Evolutionary conservation across 306 rosid genomes (phyloP).

Genomic region (Quercus aquifolioides): DNA sequence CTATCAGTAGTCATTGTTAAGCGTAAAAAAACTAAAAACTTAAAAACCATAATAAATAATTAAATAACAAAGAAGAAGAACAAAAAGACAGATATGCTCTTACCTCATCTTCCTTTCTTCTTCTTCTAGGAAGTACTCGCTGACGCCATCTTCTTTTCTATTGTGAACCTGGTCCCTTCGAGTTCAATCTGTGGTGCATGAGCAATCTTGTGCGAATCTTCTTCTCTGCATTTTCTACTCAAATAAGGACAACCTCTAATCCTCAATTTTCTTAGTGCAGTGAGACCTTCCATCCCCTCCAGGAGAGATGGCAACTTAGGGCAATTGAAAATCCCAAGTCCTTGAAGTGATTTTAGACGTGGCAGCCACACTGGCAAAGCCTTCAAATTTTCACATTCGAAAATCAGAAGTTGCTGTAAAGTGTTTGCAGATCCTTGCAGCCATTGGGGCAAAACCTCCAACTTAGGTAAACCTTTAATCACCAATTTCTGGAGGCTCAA

Average conservation of each 20-base stretch:
- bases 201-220: neutral
- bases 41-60: too few relatives aligned
- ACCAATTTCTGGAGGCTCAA: neutral
- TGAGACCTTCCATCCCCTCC: neutral
- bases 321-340: neutral
- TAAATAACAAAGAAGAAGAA: too few relatives aligned
- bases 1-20: too few relatives aligned
- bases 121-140: too few relatives aligned
- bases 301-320: conserved; percentile 16
- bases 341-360: neutral
- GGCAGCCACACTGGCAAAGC: conserved; percentile 29
- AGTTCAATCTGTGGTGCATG: neutral
- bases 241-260: neutral
- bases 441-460: neutral
- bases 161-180: too few relatives aligned
- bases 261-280: neutral
- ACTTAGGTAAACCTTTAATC: neutral
- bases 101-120: too few relatives aligned
- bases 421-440: too few relatives aligned
- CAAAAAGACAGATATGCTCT: too few relatives aligned
- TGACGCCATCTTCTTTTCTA: too few relatives aligned
- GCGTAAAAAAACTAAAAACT: too few relatives aligned
- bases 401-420: too few relatives aligned
- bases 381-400: neutral
- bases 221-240: neutral